Base-by-base conservation (phyloP, 495 filamentous ascomycete genomes). In the Penicilliopsis zonata region DNA sequence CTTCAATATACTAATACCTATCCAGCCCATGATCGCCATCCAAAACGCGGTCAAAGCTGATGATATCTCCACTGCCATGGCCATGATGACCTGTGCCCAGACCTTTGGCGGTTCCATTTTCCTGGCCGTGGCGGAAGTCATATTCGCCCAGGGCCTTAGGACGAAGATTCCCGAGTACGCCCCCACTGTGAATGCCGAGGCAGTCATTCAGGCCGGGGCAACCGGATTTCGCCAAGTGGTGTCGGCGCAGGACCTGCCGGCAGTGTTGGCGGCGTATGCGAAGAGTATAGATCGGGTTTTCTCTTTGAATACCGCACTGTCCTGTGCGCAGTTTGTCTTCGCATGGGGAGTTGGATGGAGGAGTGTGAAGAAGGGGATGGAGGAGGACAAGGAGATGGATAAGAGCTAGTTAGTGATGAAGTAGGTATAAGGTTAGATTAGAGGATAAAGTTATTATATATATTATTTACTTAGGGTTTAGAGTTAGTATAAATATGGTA, bases 281-380 rank as follows among this genome's bases (percentile, higher is more conserved):
- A 52, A 53, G 17, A 53, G 50, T 26, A 24, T 56, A 1, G 52
- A 60, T 27, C 41, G 41, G 20, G 54, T 58, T 3, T 62, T 61
- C 33, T 70, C 64, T 40, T 27, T 69, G 31, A 38, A 47, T 15
- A 42, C 53, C 13, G 61, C 42, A 2, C 20, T 46, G 14, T 49
- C 49, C 5, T 44, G 34, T 2, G 24, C 44, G 4, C 43, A 40
- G 12, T 52, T 53, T 24, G 8, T 59, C 8, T 53, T 50, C 18
- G 44, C 55, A 2, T 70, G 51, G 38, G 65, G 65, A 1, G 64
- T 70, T 57, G 69, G 68, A 13, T 73, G 65, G 67, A 55, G 59
- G 24, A 65, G 67, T 46, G 45, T 69, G 18, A 50, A 61, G 34
- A 66, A 65, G 49, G 63, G 63, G 40, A 55, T 60, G 37, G n/a